Conservation (phyloP, 345 rosid species). For the Syzygium aqueum region DNA sequence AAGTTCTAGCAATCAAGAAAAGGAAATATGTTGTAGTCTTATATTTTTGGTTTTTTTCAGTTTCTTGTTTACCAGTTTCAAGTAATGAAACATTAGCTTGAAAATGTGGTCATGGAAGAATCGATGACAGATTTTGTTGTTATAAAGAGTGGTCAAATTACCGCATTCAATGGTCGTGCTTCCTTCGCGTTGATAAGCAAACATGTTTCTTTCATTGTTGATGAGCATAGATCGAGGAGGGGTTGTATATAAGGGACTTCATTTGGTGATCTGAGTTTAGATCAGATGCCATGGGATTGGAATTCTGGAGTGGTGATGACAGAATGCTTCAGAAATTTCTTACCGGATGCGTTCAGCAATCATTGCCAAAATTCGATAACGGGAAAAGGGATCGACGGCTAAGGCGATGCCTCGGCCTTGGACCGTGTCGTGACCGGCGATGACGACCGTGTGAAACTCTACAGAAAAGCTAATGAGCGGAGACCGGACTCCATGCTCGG, state of each 20-base stretch:
- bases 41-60: not conserved
- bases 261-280: not conserved
- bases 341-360: not conserved
- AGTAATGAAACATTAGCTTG: not conserved
- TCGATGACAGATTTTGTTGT: not conserved
- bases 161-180: not conserved
- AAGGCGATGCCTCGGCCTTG: not conserved
- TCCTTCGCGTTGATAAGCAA: not conserved
- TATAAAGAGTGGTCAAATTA: not conserved
- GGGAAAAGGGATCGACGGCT: not conserved
- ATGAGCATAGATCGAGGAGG: not conserved
- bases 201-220: not conserved
- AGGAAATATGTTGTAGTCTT: not conserved
- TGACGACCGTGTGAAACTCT: not conserved
- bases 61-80: not conserved
- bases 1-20: not conserved
- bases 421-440: not conserved
- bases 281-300: not conserved
- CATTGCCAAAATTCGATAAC: not conserved
- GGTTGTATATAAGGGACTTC: not conserved
- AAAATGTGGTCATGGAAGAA: not conserved
- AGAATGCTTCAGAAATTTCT: not conserved
- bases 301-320: not conserved
- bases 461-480: too few relatives aligned
- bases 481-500: not conserved